Evolutionary conservation across 495 filamentous ascomycete genomes (phyloP).

Genomic region (Daldinia concentrica): DNA sequence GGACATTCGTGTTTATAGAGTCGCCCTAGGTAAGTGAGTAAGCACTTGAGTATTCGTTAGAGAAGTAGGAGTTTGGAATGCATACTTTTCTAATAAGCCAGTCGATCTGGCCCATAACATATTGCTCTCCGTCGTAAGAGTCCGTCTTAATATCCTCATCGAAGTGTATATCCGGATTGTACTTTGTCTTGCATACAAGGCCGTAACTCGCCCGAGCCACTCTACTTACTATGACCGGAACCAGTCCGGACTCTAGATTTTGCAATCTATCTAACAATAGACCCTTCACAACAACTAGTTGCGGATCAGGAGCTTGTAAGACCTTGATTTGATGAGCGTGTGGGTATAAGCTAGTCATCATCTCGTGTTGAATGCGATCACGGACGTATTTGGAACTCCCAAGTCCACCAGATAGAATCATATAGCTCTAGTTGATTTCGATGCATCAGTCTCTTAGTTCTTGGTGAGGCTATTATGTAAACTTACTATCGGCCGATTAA

Average conservation of each 20-base stretch:
- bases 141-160: slow-evolving; percentile 55
- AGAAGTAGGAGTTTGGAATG: neutral
- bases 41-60: slow-evolving; percentile 5
- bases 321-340: slow-evolving; percentile 56
- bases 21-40: slow-evolving; percentile 48
- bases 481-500: slow-evolving; percentile 59
- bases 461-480: neutral
- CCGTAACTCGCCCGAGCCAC: slow-evolving; percentile 67
- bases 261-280: slow-evolving; percentile 65
- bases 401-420: slow-evolving; percentile 71
- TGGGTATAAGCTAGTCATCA: slow-evolving; percentile 47
- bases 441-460: neutral
- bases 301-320: slow-evolving; percentile 63
- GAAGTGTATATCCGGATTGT: slow-evolving; percentile 56
- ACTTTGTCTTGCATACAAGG: slow-evolving; percentile 58
- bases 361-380: slow-evolving; percentile 54
- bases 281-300: slow-evolving; percentile 67
- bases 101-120: slow-evolving; percentile 62
- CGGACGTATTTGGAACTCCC: slow-evolving; percentile 71
- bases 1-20: slow-evolving; percentile 47
- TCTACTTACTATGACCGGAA: slow-evolving; percentile 56
- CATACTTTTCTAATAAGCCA: slow-evolving; percentile 64
- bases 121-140: slow-evolving; percentile 55
- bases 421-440: slow-evolving; percentile 51
- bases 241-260: slow-evolving; percentile 51